Evolutionary conservation across 768 basidiomycete genomes (phyloP).

Genomic region (Hortiboletus flavorubellus): DNA sequence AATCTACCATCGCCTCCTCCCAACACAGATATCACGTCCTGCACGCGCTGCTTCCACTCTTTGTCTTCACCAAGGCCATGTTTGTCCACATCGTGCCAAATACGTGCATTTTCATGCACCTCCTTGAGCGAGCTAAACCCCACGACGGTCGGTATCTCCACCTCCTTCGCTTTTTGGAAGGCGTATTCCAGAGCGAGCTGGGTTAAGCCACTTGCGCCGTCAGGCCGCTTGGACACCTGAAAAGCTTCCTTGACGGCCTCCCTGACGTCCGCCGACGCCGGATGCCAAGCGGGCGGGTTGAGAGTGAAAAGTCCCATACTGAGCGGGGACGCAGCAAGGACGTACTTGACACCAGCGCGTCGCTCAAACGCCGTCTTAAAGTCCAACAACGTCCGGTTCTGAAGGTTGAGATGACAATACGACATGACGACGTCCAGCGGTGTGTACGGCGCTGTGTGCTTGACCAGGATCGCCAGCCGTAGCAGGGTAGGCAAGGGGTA

Average conservation of each 20-base stretch:
- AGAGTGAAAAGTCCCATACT: constrained; percentile 77
- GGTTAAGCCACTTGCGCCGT: constrained; percentile 42
- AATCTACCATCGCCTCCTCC: constrained; percentile 40
- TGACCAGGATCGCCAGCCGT: constrained; percentile 72
- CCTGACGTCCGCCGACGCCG: constrained; percentile 54
- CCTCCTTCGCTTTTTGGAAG: constrained; percentile 44
- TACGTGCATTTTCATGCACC: constrained; percentile 68
- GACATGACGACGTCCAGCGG: constrained; percentile 79
- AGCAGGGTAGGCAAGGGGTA: constrained; percentile 82
- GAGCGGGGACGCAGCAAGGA: constrained; percentile 78
- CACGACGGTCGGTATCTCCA: constrained; percentile 59
- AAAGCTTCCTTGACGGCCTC: constrained; percentile 41
- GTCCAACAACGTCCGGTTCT: constrained; percentile 57
- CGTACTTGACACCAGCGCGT: constrained; percentile 64
- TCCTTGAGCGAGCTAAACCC: constrained; percentile 70
- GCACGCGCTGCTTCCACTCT: constrained; percentile 41
- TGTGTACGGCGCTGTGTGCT: constrained; percentile 59
- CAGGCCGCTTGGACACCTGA: constrained; percentile 33
- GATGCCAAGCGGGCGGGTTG: constrained; percentile 68
- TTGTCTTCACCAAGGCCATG: constrained; percentile 33
- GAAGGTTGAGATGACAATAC: constrained; percentile 77
- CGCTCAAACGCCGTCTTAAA: constrained; percentile 56
- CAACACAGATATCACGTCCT: constrained; percentile 42
- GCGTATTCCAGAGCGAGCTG: constrained; percentile 74
- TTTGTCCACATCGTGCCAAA: constrained; percentile 61